A percentile compares a stretch with the other conserved stretches of the same genome.
phyloP scores from a whole-genome alignment of 2,329 filamentous ascomycete species.

The Colletotrichum karsti region DNA sequence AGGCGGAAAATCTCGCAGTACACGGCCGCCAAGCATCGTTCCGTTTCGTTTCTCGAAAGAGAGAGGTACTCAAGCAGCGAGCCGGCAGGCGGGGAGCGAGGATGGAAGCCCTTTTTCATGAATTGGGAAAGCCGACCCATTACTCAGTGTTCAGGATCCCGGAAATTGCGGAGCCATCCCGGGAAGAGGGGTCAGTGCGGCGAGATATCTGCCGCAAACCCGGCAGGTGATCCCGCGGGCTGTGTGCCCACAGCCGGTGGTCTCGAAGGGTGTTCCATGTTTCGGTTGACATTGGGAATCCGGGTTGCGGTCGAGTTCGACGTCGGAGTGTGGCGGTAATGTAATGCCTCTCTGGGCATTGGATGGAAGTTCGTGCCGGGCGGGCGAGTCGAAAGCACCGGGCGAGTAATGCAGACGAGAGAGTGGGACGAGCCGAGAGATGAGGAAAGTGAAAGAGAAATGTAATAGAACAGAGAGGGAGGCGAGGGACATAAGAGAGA shows the following conservation, averaged over 20 bases:
- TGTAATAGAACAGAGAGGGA: not conserved
- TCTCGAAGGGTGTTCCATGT: not conserved
- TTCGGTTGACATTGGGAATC: not conserved
- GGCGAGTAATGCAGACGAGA: not conserved
- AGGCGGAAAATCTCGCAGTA: not conserved
- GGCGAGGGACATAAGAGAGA: not conserved
- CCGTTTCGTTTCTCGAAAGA: not conserved
- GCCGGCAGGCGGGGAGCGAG: not conserved
- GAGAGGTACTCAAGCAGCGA: not conserved
- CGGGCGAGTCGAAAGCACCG: not conserved
- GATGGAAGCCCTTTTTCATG: not conserved
- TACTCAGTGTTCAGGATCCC: not conserved
- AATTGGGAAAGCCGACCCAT: not conserved
- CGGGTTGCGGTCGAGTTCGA: not conserved
- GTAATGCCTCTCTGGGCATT: not conserved
- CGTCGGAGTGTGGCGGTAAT: not conserved
- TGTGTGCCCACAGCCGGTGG: constrained; percentile 4
- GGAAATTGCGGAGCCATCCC: constrained; percentile 11
- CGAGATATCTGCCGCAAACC: not conserved
- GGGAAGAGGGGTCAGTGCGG: constrained; percentile 2
- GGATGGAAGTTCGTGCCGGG: not conserved
- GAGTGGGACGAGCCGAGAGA: not conserved
- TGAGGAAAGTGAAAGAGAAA: not conserved
- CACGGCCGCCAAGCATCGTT: not conserved
- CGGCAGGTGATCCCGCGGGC: not conserved